These are phyloP conservation scores for Paraconiothyrium sp. DNA, from an alignment of 2,329 filamentous ascomycete species.

Conservation along the genomic window DNA sequence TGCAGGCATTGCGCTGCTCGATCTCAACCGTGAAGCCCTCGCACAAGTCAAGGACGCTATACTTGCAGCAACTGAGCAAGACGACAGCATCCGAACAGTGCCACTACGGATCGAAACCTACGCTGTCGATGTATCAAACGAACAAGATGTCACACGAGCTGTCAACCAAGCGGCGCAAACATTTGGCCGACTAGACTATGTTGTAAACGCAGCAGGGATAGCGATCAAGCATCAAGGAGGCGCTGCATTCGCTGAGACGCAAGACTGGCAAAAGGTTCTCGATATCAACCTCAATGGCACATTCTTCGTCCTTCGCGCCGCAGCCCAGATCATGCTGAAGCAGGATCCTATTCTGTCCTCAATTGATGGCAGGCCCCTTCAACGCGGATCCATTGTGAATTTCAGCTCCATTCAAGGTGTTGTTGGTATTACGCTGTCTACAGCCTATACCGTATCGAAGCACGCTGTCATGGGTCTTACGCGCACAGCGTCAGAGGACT, in stretches of 20 bases:
- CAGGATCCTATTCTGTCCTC: conserved; percentile 53
- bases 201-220: conserved; percentile 55
- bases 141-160: conserved; percentile 36
- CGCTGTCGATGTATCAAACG: conserved; percentile 43
- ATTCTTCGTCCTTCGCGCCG: conserved; percentile 54
- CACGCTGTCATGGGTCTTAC: conserved; percentile 55
- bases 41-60: background rate
- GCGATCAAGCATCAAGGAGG: conserved; percentile 51
- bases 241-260: conserved; percentile 47
- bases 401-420: conserved; percentile 51
- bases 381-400: conserved; percentile 50
- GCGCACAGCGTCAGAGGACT: conserved; percentile 55
- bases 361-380: conserved; percentile 39
- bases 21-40: conserved; percentile 25
- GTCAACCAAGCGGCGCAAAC: conserved; percentile 36
- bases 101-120: conserved; percentile 13
- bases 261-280: conserved; percentile 53
- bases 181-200: conserved; percentile 54
- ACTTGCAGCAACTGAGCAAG: background rate
- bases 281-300: conserved; percentile 57
- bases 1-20: conserved; percentile 31
- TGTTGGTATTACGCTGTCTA: conserved; percentile 52
- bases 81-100: background rate
- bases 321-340: conserved; percentile 55
- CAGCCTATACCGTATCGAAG: conserved; percentile 50